A percentile compares a stretch with the other conserved stretches of the same genome.
Evolutionary conservation across 1,284 basidiomycete species (phyloP).

Genomic region (Apiotrichum domesticum): DNA sequence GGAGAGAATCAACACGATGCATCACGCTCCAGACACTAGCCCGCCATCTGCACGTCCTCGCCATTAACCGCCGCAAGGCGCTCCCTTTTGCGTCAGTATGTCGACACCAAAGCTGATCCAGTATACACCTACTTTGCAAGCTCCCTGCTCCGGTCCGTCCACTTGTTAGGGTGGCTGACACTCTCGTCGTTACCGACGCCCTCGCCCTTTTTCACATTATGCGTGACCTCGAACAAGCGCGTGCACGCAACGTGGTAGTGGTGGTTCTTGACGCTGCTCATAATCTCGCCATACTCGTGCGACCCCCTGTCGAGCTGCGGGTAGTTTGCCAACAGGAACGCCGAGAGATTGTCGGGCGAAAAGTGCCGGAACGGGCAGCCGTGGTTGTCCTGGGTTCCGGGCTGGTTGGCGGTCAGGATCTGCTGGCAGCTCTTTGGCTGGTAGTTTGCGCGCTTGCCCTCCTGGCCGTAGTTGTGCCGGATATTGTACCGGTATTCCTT

Average conservation of each 20-base stretch:
- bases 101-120: neutral
- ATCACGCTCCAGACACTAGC: neutral
- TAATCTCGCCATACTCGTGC: slow-evolving; percentile 78
- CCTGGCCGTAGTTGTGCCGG: slow-evolving; percentile 88
- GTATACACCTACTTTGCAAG: slow-evolving; percentile 36
- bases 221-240: slow-evolving; percentile 91
- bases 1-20: too few relatives aligned
- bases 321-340: slow-evolving; percentile 69
- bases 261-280: slow-evolving; percentile 68
- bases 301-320: slow-evolving; percentile 53
- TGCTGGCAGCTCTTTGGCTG: slow-evolving; percentile 90
- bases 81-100: slow-evolving; percentile 13
- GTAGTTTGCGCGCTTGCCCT: slow-evolving; percentile 91
- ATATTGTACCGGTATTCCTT: slow-evolving; percentile 99
- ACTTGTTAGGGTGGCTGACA: slow-evolving; percentile 90
- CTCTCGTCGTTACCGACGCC: slow-evolving; percentile 75
- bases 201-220: slow-evolving; percentile 83
- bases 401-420: slow-evolving; percentile 73
- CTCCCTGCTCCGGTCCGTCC: slow-evolving; percentile 52
- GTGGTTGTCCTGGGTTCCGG: slow-evolving; percentile 67
- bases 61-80: slow-evolving; percentile 24
- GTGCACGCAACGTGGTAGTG: slow-evolving; percentile 98
- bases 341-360: slow-evolving; percentile 72
- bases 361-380: slow-evolving; percentile 97
- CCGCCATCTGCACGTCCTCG: slow-evolving; percentile 15